Base-by-base conservation (phyloP, 148 eudicot genomes). In the Talinum fruticosum region DNA sequence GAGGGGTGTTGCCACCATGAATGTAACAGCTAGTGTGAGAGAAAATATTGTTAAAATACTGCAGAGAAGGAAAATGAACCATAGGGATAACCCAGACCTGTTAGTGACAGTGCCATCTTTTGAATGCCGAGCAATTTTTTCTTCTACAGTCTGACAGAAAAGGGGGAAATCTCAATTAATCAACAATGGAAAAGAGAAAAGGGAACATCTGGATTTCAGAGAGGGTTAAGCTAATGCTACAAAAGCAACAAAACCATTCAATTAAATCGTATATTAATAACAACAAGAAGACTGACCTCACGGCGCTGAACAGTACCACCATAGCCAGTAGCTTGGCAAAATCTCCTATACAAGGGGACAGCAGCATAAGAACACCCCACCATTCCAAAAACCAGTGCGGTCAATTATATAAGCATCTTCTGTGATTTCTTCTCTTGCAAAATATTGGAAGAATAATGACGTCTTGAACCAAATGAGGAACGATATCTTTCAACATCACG, bases 321-420 rank as follows among this genome's bases (percentile, higher is more conserved):
- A 90, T 93, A 93, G 33, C 99, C 99, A 78, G 97, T 96, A 87
- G 94, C 97, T 85, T 96, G 97, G 78, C 99, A 96, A 77, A 96
- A 96, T 72, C 92, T 91, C 75, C 94, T 87, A 80, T 96, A 96
- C 73, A 96, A 81, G 6, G 99, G 99, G 69, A 91, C 97, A 21
- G 99, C 91, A 41, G 97, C 97, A 86, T 93, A 96, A 67, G 86
- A 91, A 80, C 85, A 80, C 15, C 97, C 99, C 79, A 93, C 97
- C 99, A 96, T 96, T 10, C 93, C 99, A 82, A 96, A 87, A 69
- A 93, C 97, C 71, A 96, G 79, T 21, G 94, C 94, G 24, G 93
- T 93, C 85, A 92, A 78, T 79, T 93, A 95, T 4, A 89, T 75
- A 36, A 93, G 90, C 90, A 89, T 88, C 82, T 89, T 93, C 37